Conservation (phyloP, 345 rosid genomes). For the Camelina hispida region DNA sequence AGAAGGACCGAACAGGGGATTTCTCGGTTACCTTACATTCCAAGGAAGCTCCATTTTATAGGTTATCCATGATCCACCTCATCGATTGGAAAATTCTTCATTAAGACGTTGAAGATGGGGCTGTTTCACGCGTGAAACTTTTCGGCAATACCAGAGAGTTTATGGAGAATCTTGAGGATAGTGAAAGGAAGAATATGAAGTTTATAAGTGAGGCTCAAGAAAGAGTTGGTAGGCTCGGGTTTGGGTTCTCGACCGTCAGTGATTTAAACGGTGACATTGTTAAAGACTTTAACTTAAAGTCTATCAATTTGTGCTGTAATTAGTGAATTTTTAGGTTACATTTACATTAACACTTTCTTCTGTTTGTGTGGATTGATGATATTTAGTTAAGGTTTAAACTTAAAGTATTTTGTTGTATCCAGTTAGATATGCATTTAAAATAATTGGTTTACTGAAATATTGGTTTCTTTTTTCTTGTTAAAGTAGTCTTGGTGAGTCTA, state of each 20-base stretch:
- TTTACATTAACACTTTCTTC: constrained; percentile 15
- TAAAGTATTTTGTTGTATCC: constrained; percentile 3
- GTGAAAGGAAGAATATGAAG: constrained; percentile 56
- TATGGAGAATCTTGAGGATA: constrained; percentile 54
- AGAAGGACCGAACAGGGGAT: constrained; percentile 60
- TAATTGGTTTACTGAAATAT: neutral
- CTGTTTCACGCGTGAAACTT: constrained; percentile 13
- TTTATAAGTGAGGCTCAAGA: constrained; percentile 74
- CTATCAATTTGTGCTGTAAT: neutral
- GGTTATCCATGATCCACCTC: constrained; percentile 46
- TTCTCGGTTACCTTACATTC: constrained; percentile 65
- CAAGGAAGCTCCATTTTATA: constrained; percentile 49
- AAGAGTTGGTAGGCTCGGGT: constrained; percentile 54
- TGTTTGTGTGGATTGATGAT: constrained; percentile 22
- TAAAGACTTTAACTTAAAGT: no score
- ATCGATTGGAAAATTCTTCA: constrained; percentile 49
- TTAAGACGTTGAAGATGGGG: constrained; percentile 49
- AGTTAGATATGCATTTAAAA: neutral
- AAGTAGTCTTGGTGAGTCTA: constrained; percentile 17
- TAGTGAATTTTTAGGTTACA: neutral
- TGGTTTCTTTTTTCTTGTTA: neutral
- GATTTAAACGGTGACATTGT: neutral
- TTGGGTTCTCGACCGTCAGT: constrained; percentile 50
- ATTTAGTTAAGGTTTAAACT: neutral
- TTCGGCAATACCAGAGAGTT: no score